A percentile compares a stretch with the other conserved stretches of the same genome.
These are phyloP conservation scores for Cornus controversa DNA, from an alignment of 148 eudicot genomes.

Conservation along the genomic window DNA sequence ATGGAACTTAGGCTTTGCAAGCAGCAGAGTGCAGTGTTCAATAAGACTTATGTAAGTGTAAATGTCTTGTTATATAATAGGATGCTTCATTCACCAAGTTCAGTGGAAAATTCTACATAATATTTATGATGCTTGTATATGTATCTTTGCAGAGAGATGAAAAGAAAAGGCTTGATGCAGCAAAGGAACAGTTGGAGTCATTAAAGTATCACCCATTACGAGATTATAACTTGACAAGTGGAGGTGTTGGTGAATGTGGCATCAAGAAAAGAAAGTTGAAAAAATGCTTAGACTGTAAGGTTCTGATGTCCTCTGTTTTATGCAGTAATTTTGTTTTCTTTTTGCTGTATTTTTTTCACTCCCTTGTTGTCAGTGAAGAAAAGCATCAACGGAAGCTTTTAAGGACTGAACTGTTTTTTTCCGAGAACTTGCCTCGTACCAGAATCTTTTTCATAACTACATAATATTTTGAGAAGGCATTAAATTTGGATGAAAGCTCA, in stretches of 20 bases:
- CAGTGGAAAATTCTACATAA: neutral
- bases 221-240: slow-evolving; percentile 23
- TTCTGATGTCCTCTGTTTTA: neutral
- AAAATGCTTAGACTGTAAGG: slow-evolving; percentile 18
- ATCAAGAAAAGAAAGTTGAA: slow-evolving; percentile 51
- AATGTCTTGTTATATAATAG: neutral
- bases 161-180: slow-evolving; percentile 54
- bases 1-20: slow-evolving; percentile 89
- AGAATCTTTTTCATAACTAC: no score
- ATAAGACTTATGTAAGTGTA: slow-evolving; percentile 62
- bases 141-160: slow-evolving; percentile 56
- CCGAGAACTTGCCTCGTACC: no score
- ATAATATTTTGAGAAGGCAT: no score
- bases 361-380: no score
- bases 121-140: neutral
- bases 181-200: slow-evolving; percentile 48
- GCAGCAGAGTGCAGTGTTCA: slow-evolving; percentile 59
- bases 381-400: no score
- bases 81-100: slow-evolving; percentile 13
- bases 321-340: neutral
- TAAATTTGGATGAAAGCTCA: no score
- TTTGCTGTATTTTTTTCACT: neutral
- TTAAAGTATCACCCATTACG: slow-evolving; percentile 72
- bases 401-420: no score
- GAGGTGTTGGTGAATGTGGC: slow-evolving; percentile 23